Conservation (phyloP, 345 rosid genomes). For the Jatropha curcas region DNA sequence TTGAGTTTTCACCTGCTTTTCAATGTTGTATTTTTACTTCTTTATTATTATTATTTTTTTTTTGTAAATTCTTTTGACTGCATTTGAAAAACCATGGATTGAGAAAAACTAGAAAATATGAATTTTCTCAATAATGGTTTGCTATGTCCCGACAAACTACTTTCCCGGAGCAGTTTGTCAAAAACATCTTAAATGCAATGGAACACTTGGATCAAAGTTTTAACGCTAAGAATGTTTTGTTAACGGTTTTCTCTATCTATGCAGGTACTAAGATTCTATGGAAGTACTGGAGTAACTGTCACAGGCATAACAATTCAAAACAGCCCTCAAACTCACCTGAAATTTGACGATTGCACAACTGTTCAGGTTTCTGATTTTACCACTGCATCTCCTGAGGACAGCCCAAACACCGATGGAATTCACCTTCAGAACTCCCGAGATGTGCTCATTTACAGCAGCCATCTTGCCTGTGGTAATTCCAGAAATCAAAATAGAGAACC, state of each 20-base stretch:
- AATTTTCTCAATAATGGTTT: no score
- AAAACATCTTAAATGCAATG: no score
- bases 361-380: conserved; percentile 66
- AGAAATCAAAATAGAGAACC: neutral
- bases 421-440: conserved; percentile 80
- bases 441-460: conserved; percentile 52
- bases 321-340: conserved; percentile 89
- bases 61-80: no score
- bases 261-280: conserved; percentile 86
- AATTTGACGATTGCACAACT: conserved; percentile 62
- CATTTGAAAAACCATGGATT: no score
- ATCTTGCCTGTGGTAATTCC: conserved; percentile 71
- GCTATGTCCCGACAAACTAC: no score
- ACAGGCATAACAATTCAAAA: conserved; percentile 81
- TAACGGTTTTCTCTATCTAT: neutral
- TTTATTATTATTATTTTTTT: no score
- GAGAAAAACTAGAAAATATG: no score
- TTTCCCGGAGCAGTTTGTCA: no score
- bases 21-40: no score
- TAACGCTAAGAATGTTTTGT: neutral
- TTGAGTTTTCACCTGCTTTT: no score
- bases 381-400: conserved; percentile 64
- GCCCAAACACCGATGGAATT: conserved; percentile 88
- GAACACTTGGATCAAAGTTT: neutral
- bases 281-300: conserved; percentile 65